Percentiles rank a stretch among this genome's conserved stretches.
phyloP scores from a whole-genome alignment of 495 filamentous ascomycete genomes.

The Thermothielavioides terrestris region DNA sequence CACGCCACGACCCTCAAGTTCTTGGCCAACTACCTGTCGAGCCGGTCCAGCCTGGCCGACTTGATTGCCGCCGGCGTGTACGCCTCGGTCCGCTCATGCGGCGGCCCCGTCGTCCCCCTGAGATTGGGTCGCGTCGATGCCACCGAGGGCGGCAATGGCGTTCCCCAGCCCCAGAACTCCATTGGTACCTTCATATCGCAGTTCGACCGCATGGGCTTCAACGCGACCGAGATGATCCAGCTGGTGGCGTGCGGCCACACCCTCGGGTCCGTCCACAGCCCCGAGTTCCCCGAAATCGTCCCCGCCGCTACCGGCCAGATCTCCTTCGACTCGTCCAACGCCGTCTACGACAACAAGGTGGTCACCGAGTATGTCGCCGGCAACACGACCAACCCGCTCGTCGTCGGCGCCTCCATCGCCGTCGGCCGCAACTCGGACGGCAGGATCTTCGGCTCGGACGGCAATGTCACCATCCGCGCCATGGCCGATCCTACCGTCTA shows the following conservation, averaged over 20 bases:
- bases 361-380: slow-evolving; percentile 49
- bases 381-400: slow-evolving; percentile 44
- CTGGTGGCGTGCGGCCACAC: slow-evolving; percentile 55
- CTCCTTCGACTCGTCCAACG: slow-evolving; percentile 37
- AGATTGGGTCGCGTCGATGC: slow-evolving; percentile 49
- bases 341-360: slow-evolving; percentile 46
- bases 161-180: slow-evolving; percentile 52
- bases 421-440: slow-evolving; percentile 44
- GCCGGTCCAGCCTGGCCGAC: slow-evolving; percentile 44
- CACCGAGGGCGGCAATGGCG: slow-evolving; percentile 40
- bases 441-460: slow-evolving; percentile 49
- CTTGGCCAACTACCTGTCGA: slow-evolving; percentile 45
- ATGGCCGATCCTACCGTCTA: slow-evolving; percentile 39
- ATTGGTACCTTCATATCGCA: slow-evolving; percentile 43
- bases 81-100: slow-evolving; percentile 48
- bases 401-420: slow-evolving; percentile 38
- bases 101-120: slow-evolving; percentile 49
- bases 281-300: slow-evolving; percentile 47
- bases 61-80: slow-evolving; percentile 53
- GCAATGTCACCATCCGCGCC: slow-evolving; percentile 45
- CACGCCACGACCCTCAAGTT: slow-evolving; percentile 49
- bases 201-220: slow-evolving; percentile 52
- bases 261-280: slow-evolving; percentile 51
- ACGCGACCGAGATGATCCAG: slow-evolving; percentile 48
- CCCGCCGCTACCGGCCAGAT: slow-evolving; percentile 30